Percentiles rank a stretch among this genome's conserved stretches.
Conservation (phyloP, 345 rosid genomes). For the Syzygium aqueum region DNA sequence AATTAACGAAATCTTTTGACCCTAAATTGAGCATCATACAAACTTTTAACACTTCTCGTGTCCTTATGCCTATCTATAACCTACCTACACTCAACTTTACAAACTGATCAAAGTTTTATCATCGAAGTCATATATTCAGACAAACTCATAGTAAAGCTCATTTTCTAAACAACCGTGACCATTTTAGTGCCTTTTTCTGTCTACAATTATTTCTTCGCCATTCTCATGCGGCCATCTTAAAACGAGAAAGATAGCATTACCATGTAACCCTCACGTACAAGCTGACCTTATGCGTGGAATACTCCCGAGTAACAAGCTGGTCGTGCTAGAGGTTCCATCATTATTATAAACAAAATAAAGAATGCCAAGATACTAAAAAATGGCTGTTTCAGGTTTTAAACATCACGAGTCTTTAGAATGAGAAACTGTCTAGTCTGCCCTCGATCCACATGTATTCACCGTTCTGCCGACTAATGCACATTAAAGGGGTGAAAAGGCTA, state of each 20-base stretch:
- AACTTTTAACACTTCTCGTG: no score
- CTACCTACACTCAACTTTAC: neutral
- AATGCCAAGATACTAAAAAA: neutral
- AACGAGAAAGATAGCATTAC: neutral
- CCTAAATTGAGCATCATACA: accelerated
- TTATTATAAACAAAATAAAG: neutral
- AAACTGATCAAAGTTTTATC: neutral
- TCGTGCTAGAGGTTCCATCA: neutral
- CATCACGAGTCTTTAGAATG: neutral
- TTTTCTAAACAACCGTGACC: neutral
- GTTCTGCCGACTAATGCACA: neutral
- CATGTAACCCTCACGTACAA: neutral
- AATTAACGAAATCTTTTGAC: accelerated
- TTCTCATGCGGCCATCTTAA: neutral
- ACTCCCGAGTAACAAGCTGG: neutral
- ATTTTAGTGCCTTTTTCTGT: neutral
- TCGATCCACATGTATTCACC: neutral
- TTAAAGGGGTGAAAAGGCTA: neutral
- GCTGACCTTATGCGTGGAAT: neutral
- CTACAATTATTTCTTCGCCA: neutral
- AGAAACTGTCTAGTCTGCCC: neutral
- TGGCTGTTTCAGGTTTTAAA: neutral
- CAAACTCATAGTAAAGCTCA: neutral
- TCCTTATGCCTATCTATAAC: accelerated
- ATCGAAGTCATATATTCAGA: neutral